Percentiles rank a stretch among this genome's conserved stretches.
Evolutionary conservation across 768 basidiomycete genomes (phyloP).

Genomic region (Coprinopsis strossmayeri): DNA sequence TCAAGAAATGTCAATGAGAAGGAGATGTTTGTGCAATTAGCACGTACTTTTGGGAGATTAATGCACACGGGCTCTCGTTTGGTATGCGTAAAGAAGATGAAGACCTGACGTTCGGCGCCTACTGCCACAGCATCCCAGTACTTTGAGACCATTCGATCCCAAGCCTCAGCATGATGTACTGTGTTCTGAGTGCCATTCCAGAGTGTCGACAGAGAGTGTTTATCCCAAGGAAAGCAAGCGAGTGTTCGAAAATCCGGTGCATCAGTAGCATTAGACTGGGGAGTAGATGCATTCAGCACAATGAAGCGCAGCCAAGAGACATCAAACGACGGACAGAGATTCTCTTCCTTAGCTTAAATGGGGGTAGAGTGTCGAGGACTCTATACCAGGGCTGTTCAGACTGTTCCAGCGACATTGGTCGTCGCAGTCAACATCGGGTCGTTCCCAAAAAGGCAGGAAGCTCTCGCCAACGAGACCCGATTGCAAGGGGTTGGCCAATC

Average conservation of each 20-base stretch:
- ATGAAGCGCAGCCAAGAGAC: background rate
- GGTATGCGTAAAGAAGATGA: slow-evolving; percentile 29
- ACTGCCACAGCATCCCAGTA: slow-evolving; percentile 50
- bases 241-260: slow-evolving; percentile 31
- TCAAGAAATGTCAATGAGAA: background rate
- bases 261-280: slow-evolving; percentile 22
- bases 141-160: slow-evolving; percentile 38
- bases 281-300: background rate
- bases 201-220: slow-evolving; percentile 29
- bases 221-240: slow-evolving; percentile 43
- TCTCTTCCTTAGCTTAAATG: slow-evolving; percentile 36
- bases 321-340: slow-evolving; percentile 33
- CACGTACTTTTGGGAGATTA: slow-evolving; percentile 26
- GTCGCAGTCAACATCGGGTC: slow-evolving; percentile 5
- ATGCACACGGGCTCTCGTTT: slow-evolving; percentile 27
- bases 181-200: slow-evolving; percentile 28
- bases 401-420: slow-evolving; percentile 6
- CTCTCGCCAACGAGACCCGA: slow-evolving; percentile 16
- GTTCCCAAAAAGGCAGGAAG: slow-evolving; percentile 26
- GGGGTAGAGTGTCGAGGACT: slow-evolving; percentile 22
- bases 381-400: slow-evolving; percentile 29
- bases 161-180: slow-evolving; percentile 27
- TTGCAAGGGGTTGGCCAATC: slow-evolving; percentile 17
- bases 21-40: slow-evolving; percentile 8
- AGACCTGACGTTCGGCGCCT: slow-evolving; percentile 29